Conservation (phyloP, 768 basidiomycete species). For the Serendipita indica region DNA sequence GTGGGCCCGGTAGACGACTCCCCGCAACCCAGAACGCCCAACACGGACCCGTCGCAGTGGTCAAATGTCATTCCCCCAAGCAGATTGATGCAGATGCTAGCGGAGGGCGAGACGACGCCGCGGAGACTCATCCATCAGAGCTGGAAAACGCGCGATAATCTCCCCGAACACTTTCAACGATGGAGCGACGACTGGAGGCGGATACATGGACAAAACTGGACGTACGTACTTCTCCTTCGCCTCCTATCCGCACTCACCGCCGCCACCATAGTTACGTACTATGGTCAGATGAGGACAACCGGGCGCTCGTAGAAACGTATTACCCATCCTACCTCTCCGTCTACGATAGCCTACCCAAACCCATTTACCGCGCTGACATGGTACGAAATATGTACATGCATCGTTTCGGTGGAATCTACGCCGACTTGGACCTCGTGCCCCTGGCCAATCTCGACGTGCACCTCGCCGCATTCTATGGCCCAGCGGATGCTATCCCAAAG, state of each 20-base stretch:
- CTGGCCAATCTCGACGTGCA: background rate
- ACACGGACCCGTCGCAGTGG: background rate
- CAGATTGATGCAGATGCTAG: background rate
- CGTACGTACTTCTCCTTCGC: background rate
- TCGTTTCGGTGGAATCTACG: constrained; percentile 1
- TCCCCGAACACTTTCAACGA: background rate
- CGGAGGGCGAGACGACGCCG: background rate
- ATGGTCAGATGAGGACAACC: constrained; percentile 1
- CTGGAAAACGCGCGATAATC: background rate
- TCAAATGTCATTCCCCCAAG: background rate
- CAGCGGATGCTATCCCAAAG: background rate
- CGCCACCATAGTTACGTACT: background rate
- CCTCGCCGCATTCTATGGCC: background rate
- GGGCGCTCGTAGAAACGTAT: background rate
- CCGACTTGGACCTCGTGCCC: background rate
- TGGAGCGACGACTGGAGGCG: constrained; percentile 5
- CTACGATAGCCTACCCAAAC: background rate
- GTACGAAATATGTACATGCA: constrained; percentile 6
- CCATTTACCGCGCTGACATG: constrained; percentile 1
- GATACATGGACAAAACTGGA: background rate
- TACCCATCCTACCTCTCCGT: background rate
- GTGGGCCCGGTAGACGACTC: too few relatives aligned
- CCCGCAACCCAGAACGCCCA: background rate
- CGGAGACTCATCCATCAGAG: background rate
- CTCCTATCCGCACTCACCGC: background rate